Percentiles rank a stretch among this genome's conserved stretches.
These are phyloP conservation scores for Diplodia intermedia DNA, from an alignment of 2,329 filamentous ascomycete genomes.

Conservation along the genomic window DNA sequence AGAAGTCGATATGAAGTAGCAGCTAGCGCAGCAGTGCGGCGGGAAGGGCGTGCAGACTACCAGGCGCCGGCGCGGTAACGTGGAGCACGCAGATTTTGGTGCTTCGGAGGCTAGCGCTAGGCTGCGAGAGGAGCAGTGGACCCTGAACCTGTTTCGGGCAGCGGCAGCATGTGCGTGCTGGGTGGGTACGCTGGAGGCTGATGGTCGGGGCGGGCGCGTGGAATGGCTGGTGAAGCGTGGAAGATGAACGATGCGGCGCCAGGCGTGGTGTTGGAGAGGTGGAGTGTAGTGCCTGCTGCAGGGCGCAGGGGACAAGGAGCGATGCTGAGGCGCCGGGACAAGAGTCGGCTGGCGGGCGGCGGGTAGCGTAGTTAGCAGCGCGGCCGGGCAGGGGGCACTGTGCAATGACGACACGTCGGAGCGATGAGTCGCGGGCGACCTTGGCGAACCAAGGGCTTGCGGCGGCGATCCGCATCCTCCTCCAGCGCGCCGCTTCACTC, in stretches of 20 bases:
- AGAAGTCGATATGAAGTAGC: conserved; percentile 30
- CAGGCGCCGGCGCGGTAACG: conserved; percentile 31
- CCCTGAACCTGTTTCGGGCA: conserved; percentile 31
- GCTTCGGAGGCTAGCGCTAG: conserved; percentile 25
- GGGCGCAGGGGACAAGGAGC: conserved; percentile 29
- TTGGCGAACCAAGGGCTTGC: conserved; percentile 3
- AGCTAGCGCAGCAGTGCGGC: conserved; percentile 26
- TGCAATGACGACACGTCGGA: conserved; percentile 5
- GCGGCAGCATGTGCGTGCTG: conserved; percentile 25
- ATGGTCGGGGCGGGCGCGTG: conserved; percentile 19
- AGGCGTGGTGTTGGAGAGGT: conserved; percentile 14
- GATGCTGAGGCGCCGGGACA: conserved; percentile 24
- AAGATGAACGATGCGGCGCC: conserved; percentile 15
- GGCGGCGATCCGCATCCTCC: conserved; percentile 3
- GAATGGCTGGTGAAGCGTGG: conserved; percentile 17
- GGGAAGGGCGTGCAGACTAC: conserved; percentile 30
- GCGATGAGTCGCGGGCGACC: neutral
- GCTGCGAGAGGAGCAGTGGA: conserved; percentile 19
- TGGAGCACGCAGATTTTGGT: conserved; percentile 30
- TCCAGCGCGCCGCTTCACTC: neutral
- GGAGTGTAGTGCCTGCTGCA: conserved; percentile 21
- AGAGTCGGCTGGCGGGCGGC: conserved; percentile 17
- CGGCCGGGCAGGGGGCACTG: conserved; percentile 12
- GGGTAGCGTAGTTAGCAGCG: conserved; percentile 13
- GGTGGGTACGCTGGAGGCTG: conserved; percentile 14